phyloP scores from a whole-genome alignment of 192 early-diverging fungal species.

The Backusella sp. region DNA sequence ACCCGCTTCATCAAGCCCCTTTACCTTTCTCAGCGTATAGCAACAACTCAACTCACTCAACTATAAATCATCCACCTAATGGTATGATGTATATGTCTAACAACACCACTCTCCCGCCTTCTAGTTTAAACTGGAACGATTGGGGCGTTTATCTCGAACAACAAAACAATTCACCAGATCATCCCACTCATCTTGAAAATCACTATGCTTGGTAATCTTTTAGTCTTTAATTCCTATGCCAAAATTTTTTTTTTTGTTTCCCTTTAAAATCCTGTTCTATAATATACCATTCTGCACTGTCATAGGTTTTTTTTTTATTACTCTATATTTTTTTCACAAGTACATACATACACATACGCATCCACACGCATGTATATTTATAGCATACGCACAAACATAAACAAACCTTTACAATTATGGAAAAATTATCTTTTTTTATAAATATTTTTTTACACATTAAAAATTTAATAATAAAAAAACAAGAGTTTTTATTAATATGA shows the following conservation, averaged over 20 bases:
- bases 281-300: background rate
- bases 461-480: background rate
- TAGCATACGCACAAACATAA: background rate
- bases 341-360: background rate
- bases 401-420: background rate
- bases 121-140: slow-evolving; percentile 28
- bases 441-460: background rate
- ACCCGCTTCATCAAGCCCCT: background rate
- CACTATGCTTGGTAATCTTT: background rate
- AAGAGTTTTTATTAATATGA: background rate
- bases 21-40: background rate
- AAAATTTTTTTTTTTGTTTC: background rate
- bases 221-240: background rate
- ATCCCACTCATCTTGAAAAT: background rate
- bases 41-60: background rate
- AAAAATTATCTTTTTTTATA: slow-evolving; percentile 1
- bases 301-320: background rate
- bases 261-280: background rate
- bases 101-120: slow-evolving; percentile 12
- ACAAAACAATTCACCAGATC: slow-evolving; percentile 15
- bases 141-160: slow-evolving; percentile 29
- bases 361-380: background rate
- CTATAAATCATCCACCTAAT: background rate
- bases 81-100: background rate
- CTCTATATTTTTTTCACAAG: background rate